A percentile compares a stretch with the other conserved stretches of the same genome.
Evolutionary conservation across 192 early-diverging fungal genomes (phyloP).

Genomic region (Coemansia sp.): DNA sequence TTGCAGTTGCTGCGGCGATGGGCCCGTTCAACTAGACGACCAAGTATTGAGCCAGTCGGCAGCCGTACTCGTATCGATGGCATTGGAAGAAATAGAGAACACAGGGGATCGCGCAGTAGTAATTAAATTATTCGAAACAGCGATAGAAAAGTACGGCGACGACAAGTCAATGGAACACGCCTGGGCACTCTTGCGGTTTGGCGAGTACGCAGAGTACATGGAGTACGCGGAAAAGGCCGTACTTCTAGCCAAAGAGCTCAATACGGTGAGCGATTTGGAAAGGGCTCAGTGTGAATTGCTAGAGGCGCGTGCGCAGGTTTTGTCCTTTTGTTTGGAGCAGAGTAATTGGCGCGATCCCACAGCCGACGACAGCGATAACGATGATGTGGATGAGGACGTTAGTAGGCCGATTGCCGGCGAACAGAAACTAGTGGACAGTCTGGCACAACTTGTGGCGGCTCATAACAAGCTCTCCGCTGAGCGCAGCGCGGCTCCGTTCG

Average conservation of each 20-base stretch:
- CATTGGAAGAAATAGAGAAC: conserved; percentile 42
- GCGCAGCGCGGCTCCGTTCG: background rate
- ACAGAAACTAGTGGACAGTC: conserved; percentile 22
- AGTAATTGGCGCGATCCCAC: conserved; percentile 33
- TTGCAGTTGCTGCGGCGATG: conserved; percentile 66
- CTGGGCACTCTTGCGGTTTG: conserved; percentile 31
- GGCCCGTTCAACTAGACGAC: conserved; percentile 50
- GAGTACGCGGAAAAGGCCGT: conserved; percentile 28
- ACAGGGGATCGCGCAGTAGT: conserved; percentile 45
- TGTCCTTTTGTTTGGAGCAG: conserved; percentile 29
- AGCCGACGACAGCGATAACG: conserved; percentile 14
- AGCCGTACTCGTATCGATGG: conserved; percentile 57
- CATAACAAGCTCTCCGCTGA: background rate
- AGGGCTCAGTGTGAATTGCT: conserved; percentile 11
- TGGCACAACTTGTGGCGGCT: conserved; percentile 20
- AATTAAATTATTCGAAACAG: conserved; percentile 62
- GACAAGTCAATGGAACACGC: conserved; percentile 26
- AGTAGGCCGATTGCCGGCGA: conserved; percentile 4
- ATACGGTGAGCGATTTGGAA: background rate
- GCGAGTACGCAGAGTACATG: conserved; percentile 31
- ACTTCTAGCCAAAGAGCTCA: conserved; percentile 5
- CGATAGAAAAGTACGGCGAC: conserved; percentile 55
- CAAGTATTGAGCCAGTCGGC: conserved; percentile 29
- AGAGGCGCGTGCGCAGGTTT: conserved; percentile 27
- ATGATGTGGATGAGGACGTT: conserved; percentile 12